Evolutionary conservation across 306 rosid genomes (phyloP), one percentile per base, ranked within the genome.

Genomic region (Prunus campanulata): DNA sequence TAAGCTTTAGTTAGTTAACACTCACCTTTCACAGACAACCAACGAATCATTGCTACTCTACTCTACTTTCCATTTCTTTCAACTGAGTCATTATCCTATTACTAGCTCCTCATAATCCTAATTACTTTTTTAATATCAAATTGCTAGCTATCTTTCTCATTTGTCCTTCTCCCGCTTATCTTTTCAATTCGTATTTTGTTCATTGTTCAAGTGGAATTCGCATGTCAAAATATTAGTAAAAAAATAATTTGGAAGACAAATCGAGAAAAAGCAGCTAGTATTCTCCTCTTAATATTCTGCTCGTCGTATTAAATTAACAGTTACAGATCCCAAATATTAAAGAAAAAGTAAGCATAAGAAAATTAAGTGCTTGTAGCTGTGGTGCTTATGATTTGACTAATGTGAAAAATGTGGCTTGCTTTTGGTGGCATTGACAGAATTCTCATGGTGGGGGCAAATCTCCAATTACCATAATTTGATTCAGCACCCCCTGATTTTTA

Each of bases 1-100:
- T 66, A 42, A 67, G 66, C 29, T 71, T 80, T 81, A 78, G 68
- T 63, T 71, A 54, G 79, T 72, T 81, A 72, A 59, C 67, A 71
- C 70, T 70, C 57, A 51, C 59, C 81, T 75, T 81, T 77, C 76
- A 77, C 27, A 80, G 59, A 42, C 83, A 76, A 81, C 75, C 32
- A 66, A 68, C 59, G 66, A 67, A 85, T 81, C 74, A 85, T 81
- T 71, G 75, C 69, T 6, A 44, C 81, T 20, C n/a, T 6, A 6
- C 82, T 8, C 47, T 73, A 13, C 68, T 79, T 79, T 71, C 50
- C 69, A 22, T 64, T 35, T 20, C 39, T 77, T 79, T 64, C 70
- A 56, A 74, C 76, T 69, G 57, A 20, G 44, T 52, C 73, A 59
- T 74, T 64, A 77, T 65, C 55, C 55, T 51, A 51, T 51, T 51